phyloP scores from a whole-genome alignment of 305 asterid genomes.

The Rubia tinctorum region DNA sequence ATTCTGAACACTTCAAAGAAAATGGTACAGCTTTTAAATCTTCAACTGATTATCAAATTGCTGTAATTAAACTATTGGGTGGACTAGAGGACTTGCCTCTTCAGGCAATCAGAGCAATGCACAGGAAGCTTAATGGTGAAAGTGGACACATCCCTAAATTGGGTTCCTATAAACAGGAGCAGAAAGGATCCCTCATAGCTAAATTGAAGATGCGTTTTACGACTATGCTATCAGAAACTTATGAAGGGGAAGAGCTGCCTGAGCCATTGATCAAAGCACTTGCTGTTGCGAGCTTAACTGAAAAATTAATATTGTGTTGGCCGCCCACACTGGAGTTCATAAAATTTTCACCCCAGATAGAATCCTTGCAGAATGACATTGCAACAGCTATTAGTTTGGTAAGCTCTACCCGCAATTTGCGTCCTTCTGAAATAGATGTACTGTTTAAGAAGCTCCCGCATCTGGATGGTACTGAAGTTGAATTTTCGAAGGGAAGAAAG shows the following conservation, averaged over 20 bases:
- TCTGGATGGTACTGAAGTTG: slow-evolving; percentile 38
- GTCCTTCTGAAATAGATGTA: slow-evolving; percentile 35
- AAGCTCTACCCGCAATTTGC: slow-evolving; percentile 27
- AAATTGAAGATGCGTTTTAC: slow-evolving; percentile 38
- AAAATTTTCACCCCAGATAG: slow-evolving; percentile 56
- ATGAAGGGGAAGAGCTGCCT: slow-evolving; percentile 40
- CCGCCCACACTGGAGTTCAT: slow-evolving; percentile 40
- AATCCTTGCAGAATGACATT: slow-evolving; percentile 64
- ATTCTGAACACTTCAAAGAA: slow-evolving; percentile 36
- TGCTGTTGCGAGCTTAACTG: slow-evolving; percentile 59
- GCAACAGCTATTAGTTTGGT: slow-evolving; percentile 54
- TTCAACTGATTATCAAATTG: slow-evolving; percentile 40
- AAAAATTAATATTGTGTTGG: slow-evolving; percentile 42
- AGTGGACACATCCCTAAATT: slow-evolving; percentile 42
- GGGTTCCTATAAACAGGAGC: slow-evolving; percentile 17
- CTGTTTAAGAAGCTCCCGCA: slow-evolving; percentile 32
- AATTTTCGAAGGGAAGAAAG: slow-evolving; percentile 31
- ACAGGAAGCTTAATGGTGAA: slow-evolving; percentile 51
- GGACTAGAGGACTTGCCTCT: slow-evolving; percentile 47
- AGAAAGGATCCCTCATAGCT: slow-evolving; percentile 23
- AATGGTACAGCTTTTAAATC: slow-evolving; percentile 23
- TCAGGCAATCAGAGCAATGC: slow-evolving; percentile 52
- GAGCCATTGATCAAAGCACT: slow-evolving; percentile 60
- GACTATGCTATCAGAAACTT: slow-evolving; percentile 44
- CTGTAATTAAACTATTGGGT: slow-evolving; percentile 51